A percentile compares a stretch with the other conserved stretches of the same genome.
Conservation (phyloP, 2,329 filamentous ascomycete species). For the Monosporascus sp. region DNA sequence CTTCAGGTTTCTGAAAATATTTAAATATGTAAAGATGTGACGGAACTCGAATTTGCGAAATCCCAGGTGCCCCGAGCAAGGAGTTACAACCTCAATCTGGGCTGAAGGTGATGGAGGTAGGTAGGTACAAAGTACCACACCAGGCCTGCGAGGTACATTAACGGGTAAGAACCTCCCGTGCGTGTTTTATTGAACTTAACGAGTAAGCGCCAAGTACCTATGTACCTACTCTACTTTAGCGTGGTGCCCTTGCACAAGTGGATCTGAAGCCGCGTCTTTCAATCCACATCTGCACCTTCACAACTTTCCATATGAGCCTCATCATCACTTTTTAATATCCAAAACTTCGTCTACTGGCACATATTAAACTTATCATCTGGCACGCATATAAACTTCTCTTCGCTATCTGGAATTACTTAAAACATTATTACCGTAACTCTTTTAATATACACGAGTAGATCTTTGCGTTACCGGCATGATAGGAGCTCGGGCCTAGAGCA, state of each 20-base stretch:
- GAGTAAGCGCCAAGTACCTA: background rate
- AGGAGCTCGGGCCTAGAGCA: background rate
- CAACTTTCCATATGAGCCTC: constrained; percentile 15
- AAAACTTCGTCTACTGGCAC: background rate
- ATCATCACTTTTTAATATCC: constrained; percentile 2
- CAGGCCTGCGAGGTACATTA: no score
- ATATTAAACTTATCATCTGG: background rate
- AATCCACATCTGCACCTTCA: constrained; percentile 1
- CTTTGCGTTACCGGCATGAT: no score
- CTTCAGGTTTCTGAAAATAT: no score
- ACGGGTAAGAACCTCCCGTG: background rate
- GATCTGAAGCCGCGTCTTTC: background rate
- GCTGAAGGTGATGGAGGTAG: background rate
- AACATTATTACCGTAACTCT: no score
- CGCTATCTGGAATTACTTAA: no score
- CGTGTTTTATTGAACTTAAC: background rate
- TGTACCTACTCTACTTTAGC: background rate
- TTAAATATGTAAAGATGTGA: no score
- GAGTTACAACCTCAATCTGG: no score
- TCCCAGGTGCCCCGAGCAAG: no score
- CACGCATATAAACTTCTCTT: background rate
- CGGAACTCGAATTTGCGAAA: no score
- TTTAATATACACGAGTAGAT: no score
- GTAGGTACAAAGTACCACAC: no score
- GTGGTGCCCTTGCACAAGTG: background rate